These are phyloP conservation scores for Plasmopara viticola DNA, from an alignment of 352 stramenopile species.

Conservation along the genomic window DNA sequence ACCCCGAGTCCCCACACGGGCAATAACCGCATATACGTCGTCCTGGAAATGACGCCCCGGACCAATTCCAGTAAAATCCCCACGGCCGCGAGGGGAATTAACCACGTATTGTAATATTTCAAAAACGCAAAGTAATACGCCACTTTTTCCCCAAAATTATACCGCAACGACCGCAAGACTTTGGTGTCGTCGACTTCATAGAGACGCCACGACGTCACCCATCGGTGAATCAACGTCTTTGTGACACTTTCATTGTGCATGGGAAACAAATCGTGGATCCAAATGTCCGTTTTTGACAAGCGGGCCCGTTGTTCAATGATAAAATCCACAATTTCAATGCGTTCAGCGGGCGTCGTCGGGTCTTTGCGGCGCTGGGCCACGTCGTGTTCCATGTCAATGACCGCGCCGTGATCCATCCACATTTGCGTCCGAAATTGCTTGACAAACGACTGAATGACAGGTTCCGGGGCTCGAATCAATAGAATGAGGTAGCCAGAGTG, in stretches of 20 bases:
- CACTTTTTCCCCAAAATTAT: constrained; percentile 84
- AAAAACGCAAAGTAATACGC: constrained; percentile 85
- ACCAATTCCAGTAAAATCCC: constrained; percentile 56
- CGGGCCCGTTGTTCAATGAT: constrained; percentile 76
- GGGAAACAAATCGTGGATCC: constrained; percentile 81
- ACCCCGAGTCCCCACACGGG: constrained; percentile 79
- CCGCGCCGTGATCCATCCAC: constrained; percentile 75
- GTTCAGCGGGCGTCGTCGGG: constrained; percentile 64
- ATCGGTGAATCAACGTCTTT: constrained; percentile 58
- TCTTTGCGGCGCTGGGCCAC: constrained; percentile 47
- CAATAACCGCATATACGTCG: constrained; percentile 71
- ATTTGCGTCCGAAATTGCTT: constrained; percentile 60
- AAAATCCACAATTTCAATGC: constrained; percentile 80
- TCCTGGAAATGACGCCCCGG: constrained; percentile 44
- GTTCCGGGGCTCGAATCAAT: constrained; percentile 53
- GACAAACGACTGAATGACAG: constrained; percentile 54
- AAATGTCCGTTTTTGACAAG: constrained; percentile 45
- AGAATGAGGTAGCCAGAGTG: constrained; percentile 77
- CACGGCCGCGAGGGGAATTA: constrained; percentile 65
- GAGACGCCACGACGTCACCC: constrained; percentile 56
- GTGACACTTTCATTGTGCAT: constrained; percentile 72
- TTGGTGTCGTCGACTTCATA: constrained; percentile 54
- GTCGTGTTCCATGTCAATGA: constrained; percentile 74
- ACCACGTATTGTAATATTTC: constrained; percentile 74
- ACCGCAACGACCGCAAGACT: constrained; percentile 53